phyloP scores from a whole-genome alignment of 2,329 filamentous ascomycete genomes.

The Penicillium griseofulvum region DNA sequence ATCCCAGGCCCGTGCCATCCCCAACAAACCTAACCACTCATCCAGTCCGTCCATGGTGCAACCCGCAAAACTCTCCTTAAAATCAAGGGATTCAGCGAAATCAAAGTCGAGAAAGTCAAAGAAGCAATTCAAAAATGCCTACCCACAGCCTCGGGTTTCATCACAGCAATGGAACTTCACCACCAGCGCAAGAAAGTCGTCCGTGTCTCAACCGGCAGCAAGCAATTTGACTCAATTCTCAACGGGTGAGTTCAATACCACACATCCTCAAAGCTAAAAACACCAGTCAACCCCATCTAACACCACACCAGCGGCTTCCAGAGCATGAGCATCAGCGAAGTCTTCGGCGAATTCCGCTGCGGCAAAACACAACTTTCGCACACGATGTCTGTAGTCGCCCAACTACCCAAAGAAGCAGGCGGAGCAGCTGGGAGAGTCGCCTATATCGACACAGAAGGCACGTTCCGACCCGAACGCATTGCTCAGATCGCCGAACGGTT shows the following conservation, averaged over 20 bases:
- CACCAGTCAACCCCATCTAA: background rate
- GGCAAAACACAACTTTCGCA: slow-evolving; percentile 69
- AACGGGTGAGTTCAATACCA: slow-evolving; percentile 51
- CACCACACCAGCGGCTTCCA: slow-evolving; percentile 58
- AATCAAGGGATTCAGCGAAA: slow-evolving; percentile 68
- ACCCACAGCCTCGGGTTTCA: slow-evolving; percentile 59
- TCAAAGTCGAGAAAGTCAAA: slow-evolving; percentile 69
- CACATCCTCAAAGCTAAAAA: background rate
- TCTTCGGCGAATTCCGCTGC: slow-evolving; percentile 50
- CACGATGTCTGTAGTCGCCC: slow-evolving; percentile 65
- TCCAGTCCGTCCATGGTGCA: slow-evolving; percentile 58
- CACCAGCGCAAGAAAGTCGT: slow-evolving; percentile 63
- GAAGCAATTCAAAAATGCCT: slow-evolving; percentile 63
- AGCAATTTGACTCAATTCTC: slow-evolving; percentile 64
- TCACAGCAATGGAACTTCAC: slow-evolving; percentile 64
- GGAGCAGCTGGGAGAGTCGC: slow-evolving; percentile 68
- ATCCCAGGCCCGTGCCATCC: background rate
- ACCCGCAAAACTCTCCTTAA: slow-evolving; percentile 61
- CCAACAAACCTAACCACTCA: background rate
- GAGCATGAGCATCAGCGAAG: slow-evolving; percentile 66
- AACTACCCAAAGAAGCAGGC: slow-evolving; percentile 57
- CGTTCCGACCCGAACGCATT: slow-evolving; percentile 66
- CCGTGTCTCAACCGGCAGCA: slow-evolving; percentile 67
- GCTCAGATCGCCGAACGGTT: slow-evolving; percentile 66
- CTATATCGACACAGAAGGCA: slow-evolving; percentile 66